phyloP scores from a whole-genome alignment of 331 rosid species.

The Cucumis variabilis region DNA sequence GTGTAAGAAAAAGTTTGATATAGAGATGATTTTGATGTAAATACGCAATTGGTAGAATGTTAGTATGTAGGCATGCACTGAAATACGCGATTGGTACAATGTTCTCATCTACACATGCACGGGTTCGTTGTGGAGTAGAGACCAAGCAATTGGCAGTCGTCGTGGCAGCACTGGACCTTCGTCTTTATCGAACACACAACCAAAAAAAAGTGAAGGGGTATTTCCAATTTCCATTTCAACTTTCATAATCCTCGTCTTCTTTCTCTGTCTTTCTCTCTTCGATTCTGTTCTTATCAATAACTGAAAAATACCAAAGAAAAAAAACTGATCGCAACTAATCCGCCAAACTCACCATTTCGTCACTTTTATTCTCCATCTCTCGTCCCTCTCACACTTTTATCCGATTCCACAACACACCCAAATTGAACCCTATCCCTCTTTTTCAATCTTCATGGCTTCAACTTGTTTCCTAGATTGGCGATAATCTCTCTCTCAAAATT shows the following conservation, averaged over 20 bases:
- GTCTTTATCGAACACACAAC: conserved; percentile 6
- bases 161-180: conserved; percentile 28
- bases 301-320: not conserved
- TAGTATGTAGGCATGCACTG: no score
- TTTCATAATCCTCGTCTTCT: not conserved
- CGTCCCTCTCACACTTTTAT: conserved; percentile 38
- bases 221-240: not conserved
- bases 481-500: not conserved
- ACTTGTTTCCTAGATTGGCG: not conserved
- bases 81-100: not conserved
- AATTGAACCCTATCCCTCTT: not conserved
- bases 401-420: conserved; percentile 34
- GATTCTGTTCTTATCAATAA: conserved; percentile 35
- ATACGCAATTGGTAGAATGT: no score
- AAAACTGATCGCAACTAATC: not conserved
- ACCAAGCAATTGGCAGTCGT: not conserved
- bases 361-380: conserved; percentile 44
- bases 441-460: conserved; percentile 23
- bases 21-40: no score
- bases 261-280: not conserved
- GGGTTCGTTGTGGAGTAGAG: not conserved
- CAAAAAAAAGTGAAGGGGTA: not conserved
- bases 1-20: no score
- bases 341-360: conserved; percentile 1
- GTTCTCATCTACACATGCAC: not conserved